Percentiles rank a stretch among this genome's conserved stretches.
Conservation (phyloP, 805 yeast species). For the Groenewaldozyma salmanticensis region DNA sequence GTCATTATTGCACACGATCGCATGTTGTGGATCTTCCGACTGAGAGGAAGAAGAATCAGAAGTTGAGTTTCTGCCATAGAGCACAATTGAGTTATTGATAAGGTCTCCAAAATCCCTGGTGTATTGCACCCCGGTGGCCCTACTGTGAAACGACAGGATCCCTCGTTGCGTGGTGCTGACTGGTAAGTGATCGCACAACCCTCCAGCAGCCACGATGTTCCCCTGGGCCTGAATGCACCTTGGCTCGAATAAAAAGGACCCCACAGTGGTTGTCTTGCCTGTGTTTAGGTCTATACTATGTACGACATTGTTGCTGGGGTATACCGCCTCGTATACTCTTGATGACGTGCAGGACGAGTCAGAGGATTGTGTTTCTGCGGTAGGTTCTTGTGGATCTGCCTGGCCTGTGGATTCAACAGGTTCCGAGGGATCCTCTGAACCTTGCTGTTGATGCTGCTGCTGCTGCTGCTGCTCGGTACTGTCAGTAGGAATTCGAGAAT, state of each 20-base stretch:
- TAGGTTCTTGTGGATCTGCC: too few species aligned
- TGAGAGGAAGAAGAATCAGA: slow-evolving; percentile 20
- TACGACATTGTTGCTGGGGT: slow-evolving; percentile 49
- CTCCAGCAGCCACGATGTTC: slow-evolving; percentile 46
- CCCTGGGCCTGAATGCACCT: slow-evolving; percentile 55
- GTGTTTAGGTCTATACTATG: slow-evolving; percentile 34
- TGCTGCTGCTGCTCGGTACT: background rate
- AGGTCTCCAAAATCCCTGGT: slow-evolving; percentile 63
- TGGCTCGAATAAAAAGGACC: slow-evolving; percentile 55
- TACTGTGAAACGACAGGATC: slow-evolving; percentile 47
- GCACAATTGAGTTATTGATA: slow-evolving; percentile 67
- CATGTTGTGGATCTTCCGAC: slow-evolving; percentile 28
- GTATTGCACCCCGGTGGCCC: slow-evolving; percentile 36
- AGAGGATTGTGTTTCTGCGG: too few species aligned
- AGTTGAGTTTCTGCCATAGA: slow-evolving; percentile 23
- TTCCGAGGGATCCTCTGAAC: too few species aligned
- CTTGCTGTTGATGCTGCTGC: too few species aligned
- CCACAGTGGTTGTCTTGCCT: slow-evolving; percentile 30
- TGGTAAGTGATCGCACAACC: slow-evolving; percentile 33
- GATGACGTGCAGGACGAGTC: too few species aligned
- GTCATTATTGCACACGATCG: slow-evolving; percentile 80
- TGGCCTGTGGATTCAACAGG: too few species aligned
- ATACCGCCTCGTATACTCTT: slow-evolving; percentile 45
- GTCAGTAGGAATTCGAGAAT: slow-evolving; percentile 25
- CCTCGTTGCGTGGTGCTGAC: slow-evolving; percentile 39